These are phyloP conservation scores for Penicillium palitans DNA, from an alignment of 2,329 filamentous ascomycete species.

Conservation along the genomic window DNA sequence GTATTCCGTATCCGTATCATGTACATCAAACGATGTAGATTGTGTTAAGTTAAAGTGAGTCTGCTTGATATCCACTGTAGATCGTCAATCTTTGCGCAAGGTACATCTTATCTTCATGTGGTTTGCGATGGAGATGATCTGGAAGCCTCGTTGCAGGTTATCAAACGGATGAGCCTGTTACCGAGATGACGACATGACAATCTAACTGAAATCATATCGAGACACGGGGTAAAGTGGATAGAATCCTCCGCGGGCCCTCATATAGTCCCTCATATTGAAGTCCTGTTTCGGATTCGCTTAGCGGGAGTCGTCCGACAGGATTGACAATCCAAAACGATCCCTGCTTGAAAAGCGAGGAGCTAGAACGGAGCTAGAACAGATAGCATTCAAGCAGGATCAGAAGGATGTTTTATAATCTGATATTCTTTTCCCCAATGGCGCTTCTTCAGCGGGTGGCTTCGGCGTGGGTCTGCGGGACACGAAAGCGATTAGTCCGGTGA, in stretches of 20 bases:
- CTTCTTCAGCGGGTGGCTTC: neutral
- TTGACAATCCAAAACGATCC: neutral
- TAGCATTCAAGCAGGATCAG: too few relatives aligned
- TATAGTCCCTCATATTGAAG: neutral
- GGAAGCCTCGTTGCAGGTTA: neutral
- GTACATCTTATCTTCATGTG: neutral
- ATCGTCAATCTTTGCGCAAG: conserved; percentile 5
- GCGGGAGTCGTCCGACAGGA: neutral
- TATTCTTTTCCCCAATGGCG: neutral
- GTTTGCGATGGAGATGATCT: neutral
- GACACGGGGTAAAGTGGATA: neutral
- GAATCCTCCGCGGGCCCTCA: neutral
- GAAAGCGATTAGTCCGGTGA: neutral
- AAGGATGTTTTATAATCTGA: neutral
- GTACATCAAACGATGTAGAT: neutral
- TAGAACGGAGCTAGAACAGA: too few relatives aligned
- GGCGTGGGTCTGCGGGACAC: neutral
- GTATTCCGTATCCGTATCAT: too few relatives aligned
- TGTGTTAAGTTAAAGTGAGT: neutral
- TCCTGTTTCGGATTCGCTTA: neutral
- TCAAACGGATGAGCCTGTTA: neutral
- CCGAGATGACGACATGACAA: neutral
- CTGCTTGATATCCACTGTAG: conserved; percentile 1
- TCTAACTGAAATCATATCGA: neutral
- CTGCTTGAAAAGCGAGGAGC: neutral